Evolutionary conservation across 495 filamentous ascomycete genomes (phyloP).

Genomic region (Immersiella caudata): DNA sequence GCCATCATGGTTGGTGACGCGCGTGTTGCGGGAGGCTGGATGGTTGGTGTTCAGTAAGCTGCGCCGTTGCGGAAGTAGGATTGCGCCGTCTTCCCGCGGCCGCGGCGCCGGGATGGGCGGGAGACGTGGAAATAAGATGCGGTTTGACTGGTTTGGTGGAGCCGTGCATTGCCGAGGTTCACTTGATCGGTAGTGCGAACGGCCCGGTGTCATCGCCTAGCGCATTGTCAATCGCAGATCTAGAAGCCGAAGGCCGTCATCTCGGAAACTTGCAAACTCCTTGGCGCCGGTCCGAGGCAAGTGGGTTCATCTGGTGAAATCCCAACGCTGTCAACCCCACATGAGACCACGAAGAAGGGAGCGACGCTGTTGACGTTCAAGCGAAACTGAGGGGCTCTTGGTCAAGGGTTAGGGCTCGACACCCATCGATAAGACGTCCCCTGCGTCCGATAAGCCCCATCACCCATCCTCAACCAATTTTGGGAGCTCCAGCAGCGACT

Average conservation of each 20-base stretch:
- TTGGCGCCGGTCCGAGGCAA: background rate
- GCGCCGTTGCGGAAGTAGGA: background rate
- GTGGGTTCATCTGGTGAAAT: background rate
- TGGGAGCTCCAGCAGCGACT: background rate
- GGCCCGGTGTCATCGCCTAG: background rate
- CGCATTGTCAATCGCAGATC: background rate
- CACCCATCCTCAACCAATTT: background rate
- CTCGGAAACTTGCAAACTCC: background rate
- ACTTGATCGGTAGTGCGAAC: background rate
- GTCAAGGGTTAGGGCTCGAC: background rate
- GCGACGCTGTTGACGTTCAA: background rate
- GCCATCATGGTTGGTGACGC: background rate
- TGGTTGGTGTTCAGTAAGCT: background rate
- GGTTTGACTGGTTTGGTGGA: background rate
- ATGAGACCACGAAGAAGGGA: background rate
- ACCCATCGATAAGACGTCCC: background rate
- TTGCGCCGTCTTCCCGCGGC: background rate
- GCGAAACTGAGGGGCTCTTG: background rate
- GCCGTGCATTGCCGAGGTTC: conserved; percentile 7
- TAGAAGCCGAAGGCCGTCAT: background rate
- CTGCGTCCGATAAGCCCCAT: background rate
- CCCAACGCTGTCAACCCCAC: background rate
- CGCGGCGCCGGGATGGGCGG: background rate
- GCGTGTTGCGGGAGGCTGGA: background rate
- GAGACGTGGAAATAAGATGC: conserved; percentile 6